phyloP scores from a whole-genome alignment of 768 basidiomycete genomes.

The Favolaschia claudopus region DNA sequence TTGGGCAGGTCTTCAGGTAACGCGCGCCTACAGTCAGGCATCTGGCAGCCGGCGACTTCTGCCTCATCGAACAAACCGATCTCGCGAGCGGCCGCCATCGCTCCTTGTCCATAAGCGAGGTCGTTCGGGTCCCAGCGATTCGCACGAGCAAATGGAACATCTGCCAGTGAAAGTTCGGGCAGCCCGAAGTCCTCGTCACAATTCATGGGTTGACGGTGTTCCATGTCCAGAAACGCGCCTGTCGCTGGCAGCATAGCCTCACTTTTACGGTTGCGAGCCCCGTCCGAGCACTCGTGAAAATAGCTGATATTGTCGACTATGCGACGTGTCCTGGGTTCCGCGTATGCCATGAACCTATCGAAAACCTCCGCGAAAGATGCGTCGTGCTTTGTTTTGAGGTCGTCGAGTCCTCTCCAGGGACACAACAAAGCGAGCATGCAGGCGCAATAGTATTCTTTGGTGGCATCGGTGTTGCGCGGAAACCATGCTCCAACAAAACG shows the following conservation, averaged over 20 bases:
- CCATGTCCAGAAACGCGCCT: neutral
- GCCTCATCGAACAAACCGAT: too few species aligned
- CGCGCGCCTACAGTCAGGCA: too few species aligned
- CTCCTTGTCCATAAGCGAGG: too few species aligned
- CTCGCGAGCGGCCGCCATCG: too few species aligned
- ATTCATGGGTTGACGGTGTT: neutral
- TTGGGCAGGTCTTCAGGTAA: too few species aligned
- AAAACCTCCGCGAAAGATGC: conserved; percentile 36
- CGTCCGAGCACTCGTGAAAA: conserved; percentile 38
- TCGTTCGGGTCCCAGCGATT: too few species aligned
- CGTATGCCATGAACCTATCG: neutral
- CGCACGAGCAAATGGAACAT: too few species aligned
- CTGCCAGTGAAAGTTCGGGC: too few species aligned
- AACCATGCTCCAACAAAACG: conserved; percentile 48
- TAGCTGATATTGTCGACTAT: conserved; percentile 42
- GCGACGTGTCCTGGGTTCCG: neutral
- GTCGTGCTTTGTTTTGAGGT: conserved; percentile 31
- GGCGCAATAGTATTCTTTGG: conserved; percentile 42
- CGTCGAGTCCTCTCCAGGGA: conserved; percentile 43
- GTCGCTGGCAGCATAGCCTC: neutral
- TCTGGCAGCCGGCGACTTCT: too few species aligned
- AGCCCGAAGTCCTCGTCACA: too few species aligned
- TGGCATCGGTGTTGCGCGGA: conserved; percentile 35
- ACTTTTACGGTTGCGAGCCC: neutral
- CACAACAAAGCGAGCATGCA: conserved; percentile 44